Base-by-base conservation (phyloP, 345 rosid genomes). In the Hibiscus mutabilis region DNA sequence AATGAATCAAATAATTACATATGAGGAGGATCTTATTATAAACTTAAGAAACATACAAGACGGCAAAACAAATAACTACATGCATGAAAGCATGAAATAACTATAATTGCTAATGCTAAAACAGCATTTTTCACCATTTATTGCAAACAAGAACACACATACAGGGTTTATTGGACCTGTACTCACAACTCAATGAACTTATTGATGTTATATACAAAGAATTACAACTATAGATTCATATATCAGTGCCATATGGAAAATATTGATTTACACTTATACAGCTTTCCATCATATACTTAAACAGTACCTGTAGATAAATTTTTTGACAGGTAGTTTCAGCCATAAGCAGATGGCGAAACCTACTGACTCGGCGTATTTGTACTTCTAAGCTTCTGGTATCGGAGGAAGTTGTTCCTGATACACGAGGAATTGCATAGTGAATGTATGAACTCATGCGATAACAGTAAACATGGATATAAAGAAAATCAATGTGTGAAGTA, bases 321-420 rank as follows among this genome's bases (percentile, higher is more conserved):
- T 12, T 53, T 55, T 42, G 8, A 19, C 5, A 64, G 47, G 13
- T 58, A 69, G 62, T 14, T 37, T 37, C 42, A 37, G 8, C 11
- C 42, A 37, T 37, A 37, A 37, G 42, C 42, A 10, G 14, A 70
- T 51, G 24, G 74, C 63, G 11, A 44, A 65, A 15, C 78, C 35
- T 49, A 40, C 51, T 2, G 70, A 6, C 40, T 42, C 12, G 18
- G 61, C 29, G 64, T 46, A 27, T 31, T 46, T 42, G 37, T 27
- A 19, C 16, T 69, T 73, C 66, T 77, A 77, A 24, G 66, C 61
- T 79, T 85, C 88, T 57, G 84, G 84, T 64, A 85, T 80, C 0
- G 84, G 71, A 64, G 80, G 25, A 19, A 85, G 86, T 33, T 75
- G 66, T 27, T 80, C 86, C 88, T 85, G 78, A 59, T 31, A 59